Evolutionary conservation across 129 eudicot species (phyloP), one percentile per base, ranked within the genome.

Genomic region (Helianthus tuberosus): DNA sequence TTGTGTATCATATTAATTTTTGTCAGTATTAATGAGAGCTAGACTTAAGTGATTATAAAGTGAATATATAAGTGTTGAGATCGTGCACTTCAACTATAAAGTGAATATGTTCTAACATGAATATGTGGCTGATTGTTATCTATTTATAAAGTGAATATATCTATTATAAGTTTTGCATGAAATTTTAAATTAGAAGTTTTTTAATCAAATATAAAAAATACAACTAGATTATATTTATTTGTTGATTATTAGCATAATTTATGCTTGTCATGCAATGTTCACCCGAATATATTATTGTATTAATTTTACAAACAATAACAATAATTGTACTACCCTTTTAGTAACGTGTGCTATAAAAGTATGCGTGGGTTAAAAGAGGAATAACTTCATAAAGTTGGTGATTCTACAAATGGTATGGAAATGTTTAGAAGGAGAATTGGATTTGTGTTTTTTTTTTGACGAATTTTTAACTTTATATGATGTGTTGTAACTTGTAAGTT

Each of bases 361-460:
- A 7, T 39, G 41, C 9, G 12, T 16, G 6, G 69, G 51, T 16
- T 16, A 16, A 17, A 64, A 41, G 14, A 8, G 7, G 69, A 64
- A 64, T 64, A 64, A 41, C 44, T 41, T 64, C 69, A 64, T 35
- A 38, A 36, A 64, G 13, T 13, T 14, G 27, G 29, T 64, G 50
- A 5, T 39, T 64, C 69, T 49, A 64, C 1, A 5, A 35, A 16
- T 64, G 47, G 50, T 17, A 15, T 44, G 25, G 53, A 46, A 16
- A 66, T 44, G 29, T 16, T 7, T 54, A 54, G 61, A 54, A 54
- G 20, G 61, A 54, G 61, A 25, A 54, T 54, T 11, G 12, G 32
- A 54, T 16, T 54, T 54, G 61, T 54, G 61, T 16, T 54, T 16
- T 16, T 54, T 16, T 39, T 39, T 39, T 39, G 8, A 39, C 46